Evolutionary conservation across 108 stramenopile species (phyloP).

Genomic region (Fragilaria radians): DNA sequence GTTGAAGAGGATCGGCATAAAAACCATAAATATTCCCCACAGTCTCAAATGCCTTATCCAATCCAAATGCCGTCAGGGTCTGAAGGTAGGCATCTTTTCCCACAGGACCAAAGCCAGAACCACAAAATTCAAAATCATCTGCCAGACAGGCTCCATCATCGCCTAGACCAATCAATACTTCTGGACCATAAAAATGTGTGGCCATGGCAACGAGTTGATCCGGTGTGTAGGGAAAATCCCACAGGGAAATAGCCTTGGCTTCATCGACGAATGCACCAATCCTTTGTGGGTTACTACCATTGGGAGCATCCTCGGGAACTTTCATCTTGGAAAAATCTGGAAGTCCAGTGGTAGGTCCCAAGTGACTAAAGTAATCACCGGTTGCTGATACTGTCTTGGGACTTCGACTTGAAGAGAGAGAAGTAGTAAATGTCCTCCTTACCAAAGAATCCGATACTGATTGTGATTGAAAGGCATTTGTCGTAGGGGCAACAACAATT

Average conservation of each 20-base stretch:
- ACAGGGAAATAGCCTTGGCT: conserved; percentile 19
- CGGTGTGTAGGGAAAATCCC: conserved; percentile 44
- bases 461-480: no score
- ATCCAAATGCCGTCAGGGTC: conserved; percentile 40
- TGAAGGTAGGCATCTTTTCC: conserved; percentile 41
- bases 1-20: conserved; percentile 62
- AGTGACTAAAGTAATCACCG: background rate
- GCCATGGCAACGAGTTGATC: conserved; percentile 36
- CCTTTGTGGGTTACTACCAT: background rate
- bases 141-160: conserved; percentile 60
- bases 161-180: conserved; percentile 35
- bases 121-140: conserved; percentile 64
- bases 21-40: conserved; percentile 38
- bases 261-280: conserved; percentile 18
- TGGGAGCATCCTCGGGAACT: background rate
- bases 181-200: conserved; percentile 32
- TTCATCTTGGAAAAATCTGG: background rate
- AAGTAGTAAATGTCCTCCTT: no score
- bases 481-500: no score
- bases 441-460: no score
- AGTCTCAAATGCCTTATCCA: conserved; percentile 59
- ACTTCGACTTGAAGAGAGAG: no score
- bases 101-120: conserved; percentile 68
- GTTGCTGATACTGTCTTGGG: background rate
- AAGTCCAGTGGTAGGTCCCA: background rate